Conservation (phyloP, 2,329 filamentous ascomycete species). For the Epichloe typhina region DNA sequence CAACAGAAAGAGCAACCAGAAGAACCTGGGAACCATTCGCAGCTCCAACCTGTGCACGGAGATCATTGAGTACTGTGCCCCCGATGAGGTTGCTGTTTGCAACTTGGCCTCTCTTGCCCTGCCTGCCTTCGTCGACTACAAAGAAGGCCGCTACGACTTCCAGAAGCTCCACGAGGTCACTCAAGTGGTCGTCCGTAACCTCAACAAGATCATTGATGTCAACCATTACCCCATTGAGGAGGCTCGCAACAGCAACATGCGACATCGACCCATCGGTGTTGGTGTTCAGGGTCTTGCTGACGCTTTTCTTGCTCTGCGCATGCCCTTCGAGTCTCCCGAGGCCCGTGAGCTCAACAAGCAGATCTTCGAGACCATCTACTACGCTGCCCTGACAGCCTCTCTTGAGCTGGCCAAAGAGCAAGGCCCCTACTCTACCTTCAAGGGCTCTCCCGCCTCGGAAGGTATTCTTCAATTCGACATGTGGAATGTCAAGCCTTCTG, state of each 20-base stretch:
- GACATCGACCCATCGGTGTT: constrained; percentile 88
- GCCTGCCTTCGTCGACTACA: constrained; percentile 80
- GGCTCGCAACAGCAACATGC: constrained; percentile 91
- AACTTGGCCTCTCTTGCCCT: constrained; percentile 92
- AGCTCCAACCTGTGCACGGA: constrained; percentile 99
- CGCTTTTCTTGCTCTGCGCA: constrained; percentile 89
- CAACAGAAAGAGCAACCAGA: constrained; percentile 99
- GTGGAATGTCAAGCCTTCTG: constrained; percentile 88
- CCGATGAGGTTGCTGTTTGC: constrained; percentile 97
- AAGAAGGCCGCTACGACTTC: constrained; percentile 80
- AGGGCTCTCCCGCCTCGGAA: constrained; percentile 87
- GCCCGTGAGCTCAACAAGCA: constrained; percentile 90
- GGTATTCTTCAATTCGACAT: constrained; percentile 97
- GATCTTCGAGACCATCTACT: constrained; percentile 99
- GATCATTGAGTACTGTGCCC: constrained; percentile 93
- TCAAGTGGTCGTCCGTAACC: constrained; percentile 82
- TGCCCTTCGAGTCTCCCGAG: constrained; percentile 94
- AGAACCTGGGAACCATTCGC: constrained; percentile 96
- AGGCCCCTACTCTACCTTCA: constrained; percentile 79
- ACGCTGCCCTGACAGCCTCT: constrained; percentile 82
- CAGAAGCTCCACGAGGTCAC: constrained; percentile 90
- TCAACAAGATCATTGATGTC: constrained; percentile 97
- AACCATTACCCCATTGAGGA: constrained; percentile 98
- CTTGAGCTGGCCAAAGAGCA: constrained; percentile 71
- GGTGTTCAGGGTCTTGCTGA: constrained; percentile 97